These are phyloP conservation scores for Kurtzmaniella quercitrusa DNA, from an alignment of 1,139 yeast species.

Conservation along the genomic window DNA sequence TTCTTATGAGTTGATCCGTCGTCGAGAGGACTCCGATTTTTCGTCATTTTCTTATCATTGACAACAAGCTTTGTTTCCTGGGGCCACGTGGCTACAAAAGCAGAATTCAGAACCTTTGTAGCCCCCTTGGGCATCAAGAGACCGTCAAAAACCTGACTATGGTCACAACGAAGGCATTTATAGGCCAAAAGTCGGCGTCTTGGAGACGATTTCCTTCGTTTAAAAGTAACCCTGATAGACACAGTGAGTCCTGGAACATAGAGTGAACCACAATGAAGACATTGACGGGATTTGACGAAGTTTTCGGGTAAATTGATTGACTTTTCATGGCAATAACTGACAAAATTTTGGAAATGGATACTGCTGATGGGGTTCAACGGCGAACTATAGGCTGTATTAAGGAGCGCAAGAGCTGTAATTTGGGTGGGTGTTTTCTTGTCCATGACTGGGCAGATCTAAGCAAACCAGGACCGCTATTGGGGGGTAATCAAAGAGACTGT, in stretches of 20 bases:
- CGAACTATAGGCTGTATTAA: constrained; percentile 25
- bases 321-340: constrained; percentile 18
- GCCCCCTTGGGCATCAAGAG: constrained; percentile 6
- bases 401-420: constrained; percentile 22
- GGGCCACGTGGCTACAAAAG: constrained; percentile 6
- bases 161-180: constrained; percentile 27
- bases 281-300: constrained; percentile 27
- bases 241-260: constrained; percentile 45
- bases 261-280: constrained; percentile 42
- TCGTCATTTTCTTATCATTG: background rate
- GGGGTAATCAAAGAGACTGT: no score
- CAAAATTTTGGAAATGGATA: constrained; percentile 22
- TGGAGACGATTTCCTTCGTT: constrained; percentile 11
- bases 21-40: background rate
- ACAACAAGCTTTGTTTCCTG: background rate
- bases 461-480: no score
- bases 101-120: background rate
- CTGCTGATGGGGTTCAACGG: constrained; percentile 24
- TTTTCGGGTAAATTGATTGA: constrained; percentile 25
- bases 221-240: constrained; percentile 19
- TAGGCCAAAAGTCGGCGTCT: constrained; percentile 17
- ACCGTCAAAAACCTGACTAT: constrained; percentile 4
- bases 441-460: background rate
- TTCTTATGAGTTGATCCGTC: no score
- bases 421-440: constrained; percentile 7